Evolutionary conservation across 495 filamentous ascomycete species (phyloP).

Genomic region (Xylaria bambusicola): DNA sequence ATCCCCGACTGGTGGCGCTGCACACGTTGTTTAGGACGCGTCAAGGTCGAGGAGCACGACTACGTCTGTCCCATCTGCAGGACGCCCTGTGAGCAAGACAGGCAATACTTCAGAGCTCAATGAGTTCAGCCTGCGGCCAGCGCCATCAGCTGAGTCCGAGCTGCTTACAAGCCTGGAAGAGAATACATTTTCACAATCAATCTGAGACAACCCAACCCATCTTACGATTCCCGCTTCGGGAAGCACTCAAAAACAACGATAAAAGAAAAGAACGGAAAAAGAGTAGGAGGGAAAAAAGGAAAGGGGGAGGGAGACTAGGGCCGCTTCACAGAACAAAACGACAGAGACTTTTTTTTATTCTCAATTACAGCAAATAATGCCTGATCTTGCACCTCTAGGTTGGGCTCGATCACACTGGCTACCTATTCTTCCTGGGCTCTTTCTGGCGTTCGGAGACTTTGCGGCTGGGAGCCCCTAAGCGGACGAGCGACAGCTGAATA

Average conservation of each 20-base stretch:
- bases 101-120: not conserved
- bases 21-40: constrained; percentile 43
- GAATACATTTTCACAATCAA: too few relatives aligned
- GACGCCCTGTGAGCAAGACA: constrained; percentile 38
- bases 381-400: not conserved
- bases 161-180: too few relatives aligned
- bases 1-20: constrained; percentile 51
- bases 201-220: too few relatives aligned
- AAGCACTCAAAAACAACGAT: too few relatives aligned
- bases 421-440: constrained; percentile 7
- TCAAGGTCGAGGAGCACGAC: constrained; percentile 33
- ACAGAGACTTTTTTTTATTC: too few relatives aligned
- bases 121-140: not conserved
- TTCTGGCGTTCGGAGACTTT: constrained; percentile 1
- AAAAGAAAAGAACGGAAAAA: not conserved
- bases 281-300: not conserved
- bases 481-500: constrained; percentile 9
- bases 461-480: not conserved
- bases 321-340: too few relatives aligned
- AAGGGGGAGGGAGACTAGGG: too few relatives aligned
- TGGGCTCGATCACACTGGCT: not conserved
- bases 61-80: constrained; percentile 47
- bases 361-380: not conserved
- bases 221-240: too few relatives aligned
- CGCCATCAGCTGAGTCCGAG: too few relatives aligned